Evolutionary conservation across 1,139 yeast genomes (phyloP).

Genomic region (Yamadazyma friedrichii): DNA sequence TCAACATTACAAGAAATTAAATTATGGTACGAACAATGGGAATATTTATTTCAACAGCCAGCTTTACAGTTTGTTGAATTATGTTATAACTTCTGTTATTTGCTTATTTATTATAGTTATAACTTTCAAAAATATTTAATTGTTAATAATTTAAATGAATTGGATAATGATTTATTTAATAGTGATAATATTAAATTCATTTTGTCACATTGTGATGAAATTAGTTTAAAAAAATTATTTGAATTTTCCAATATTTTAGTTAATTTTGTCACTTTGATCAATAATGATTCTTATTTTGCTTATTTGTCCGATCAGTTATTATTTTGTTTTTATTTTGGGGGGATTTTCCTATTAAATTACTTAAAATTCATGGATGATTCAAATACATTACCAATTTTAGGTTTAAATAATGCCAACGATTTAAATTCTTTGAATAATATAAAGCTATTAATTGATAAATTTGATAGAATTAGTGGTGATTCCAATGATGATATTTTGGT

Average conservation of each 20-base stretch:
- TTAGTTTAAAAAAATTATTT: conserved; percentile 23
- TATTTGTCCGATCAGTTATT: conserved; percentile 69
- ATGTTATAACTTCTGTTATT: conserved; percentile 64
- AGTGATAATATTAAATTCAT: conserved; percentile 25
- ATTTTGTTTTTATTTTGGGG: conserved; percentile 53
- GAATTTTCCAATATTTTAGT: conserved; percentile 45
- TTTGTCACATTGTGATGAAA: conserved; percentile 20
- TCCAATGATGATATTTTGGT: conserved; percentile 28
- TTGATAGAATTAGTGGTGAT: conserved; percentile 31
- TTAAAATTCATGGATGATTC: conserved; percentile 12
- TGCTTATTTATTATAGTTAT: conserved; percentile 43
- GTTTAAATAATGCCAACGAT: conserved; percentile 10
- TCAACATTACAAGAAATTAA: conserved; percentile 39
- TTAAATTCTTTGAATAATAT: conserved; percentile 16
- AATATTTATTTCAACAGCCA: conserved; percentile 67
- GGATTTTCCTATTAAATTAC: conserved; percentile 40
- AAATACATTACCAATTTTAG: conserved; percentile 10
- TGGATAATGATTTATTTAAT: conserved; percentile 18
- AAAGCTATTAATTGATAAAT: conserved; percentile 27
- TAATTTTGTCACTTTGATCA: conserved; percentile 37
- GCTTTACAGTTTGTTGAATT: conserved; percentile 76
- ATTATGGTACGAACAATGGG: conserved; percentile 73
- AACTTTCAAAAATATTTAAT: conserved; percentile 24
- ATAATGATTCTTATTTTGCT: conserved; percentile 63
- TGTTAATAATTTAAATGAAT: conserved; percentile 9